Evolutionary conservation across 768 basidiomycete genomes (phyloP), one percentile per base, ranked within the genome.

Genomic region (Epithele typhae): DNA sequence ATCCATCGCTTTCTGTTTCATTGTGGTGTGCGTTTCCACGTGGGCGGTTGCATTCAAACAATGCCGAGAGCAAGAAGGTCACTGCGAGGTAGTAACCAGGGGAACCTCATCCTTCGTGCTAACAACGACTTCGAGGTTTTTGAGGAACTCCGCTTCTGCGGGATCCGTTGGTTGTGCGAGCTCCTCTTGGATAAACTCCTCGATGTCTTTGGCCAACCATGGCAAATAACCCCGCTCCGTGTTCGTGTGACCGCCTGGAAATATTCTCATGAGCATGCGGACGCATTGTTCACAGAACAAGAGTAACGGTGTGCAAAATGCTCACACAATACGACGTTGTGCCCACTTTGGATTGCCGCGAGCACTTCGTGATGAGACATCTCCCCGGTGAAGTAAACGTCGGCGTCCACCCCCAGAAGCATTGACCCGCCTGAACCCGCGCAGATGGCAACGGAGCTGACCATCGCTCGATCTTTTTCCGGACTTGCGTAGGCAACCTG

Each of bases 151-250:
- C 25, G 60, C 49, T 18, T 54, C 59, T 27, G 65, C 61, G 8
- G 46, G 42, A 25, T 52, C 46, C 5, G 46, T 45, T 25, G 33
- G 60, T 62, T 49, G 44, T 19, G 67, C 73, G 30, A 60, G 64
- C 50, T 73, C 61, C 34, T 60, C 66, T 49, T 64, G 87, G 68
- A 62, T 83, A 78, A 39, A 60, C 54, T 49, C 64, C 60, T 47
- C 38, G 51, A 97, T 71, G 65, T 80, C 83, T 11, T 70, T 65
- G 32, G 83, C 82, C 25, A 97, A 77, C 19, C 79, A 69, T 15
- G 83, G 79, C 45, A 98, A 83, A 68, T 91, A 97, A 0, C 92
- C 92, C 25, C 94, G 87, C 69, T 98, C 95, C 36, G 94, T 94
- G 67, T 93, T 93, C 14, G 91, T 87, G 67, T 97, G 95, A 15